Base-by-base conservation (phyloP, 176 grass and related monocot genomes). In the Oryza punctata region DNA sequence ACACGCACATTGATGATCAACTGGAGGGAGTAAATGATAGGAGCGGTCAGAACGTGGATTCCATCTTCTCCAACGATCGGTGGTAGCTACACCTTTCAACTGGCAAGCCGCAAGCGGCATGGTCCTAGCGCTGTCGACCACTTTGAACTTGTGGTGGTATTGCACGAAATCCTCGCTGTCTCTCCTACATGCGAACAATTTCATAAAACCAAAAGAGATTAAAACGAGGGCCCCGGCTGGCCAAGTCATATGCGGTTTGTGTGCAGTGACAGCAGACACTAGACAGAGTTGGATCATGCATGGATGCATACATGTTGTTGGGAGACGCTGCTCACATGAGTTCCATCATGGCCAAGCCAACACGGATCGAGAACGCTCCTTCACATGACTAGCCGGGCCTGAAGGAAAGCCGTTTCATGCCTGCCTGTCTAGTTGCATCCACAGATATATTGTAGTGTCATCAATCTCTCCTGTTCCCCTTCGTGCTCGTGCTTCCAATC, bases 241-340 rank as follows among this genome's bases (percentile, higher is more conserved):
- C n/a, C 54, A 54, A 44, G 30, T 88, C 81, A 84, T 84, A 74
- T 60, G 78, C 45, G 73, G 6, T 68, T 0, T 63, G 37, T 38
- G 88, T 70, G 63, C 49, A 37, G 40, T 10, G 57, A 61, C 11
- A 41, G 37, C 37, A 38, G 40, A 41, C 40, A 41, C 40, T 19
- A 52, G 49, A 19, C 49, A 52, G 49, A 52, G 49, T 19, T 11
- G 49, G 4, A 41, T 41, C 40, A 41, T 11, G 47, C 14, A 50
- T 50, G 47, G 47, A 50, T 50, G 47, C 47, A 33, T 49, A 7
- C 52, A 70, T 82, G 40, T 10, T 11, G 73, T 67, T 44, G 14
- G 24, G 60, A 77, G 65, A 78, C 78, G 84, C 45, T 44, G 63
- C 61, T 72, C 88, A 78, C 79, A 73, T 86, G 88, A 86, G 73